Evolutionary conservation across 2,329 filamentous ascomycete genomes (phyloP).

Genomic region (Cercospora berteroae): DNA sequence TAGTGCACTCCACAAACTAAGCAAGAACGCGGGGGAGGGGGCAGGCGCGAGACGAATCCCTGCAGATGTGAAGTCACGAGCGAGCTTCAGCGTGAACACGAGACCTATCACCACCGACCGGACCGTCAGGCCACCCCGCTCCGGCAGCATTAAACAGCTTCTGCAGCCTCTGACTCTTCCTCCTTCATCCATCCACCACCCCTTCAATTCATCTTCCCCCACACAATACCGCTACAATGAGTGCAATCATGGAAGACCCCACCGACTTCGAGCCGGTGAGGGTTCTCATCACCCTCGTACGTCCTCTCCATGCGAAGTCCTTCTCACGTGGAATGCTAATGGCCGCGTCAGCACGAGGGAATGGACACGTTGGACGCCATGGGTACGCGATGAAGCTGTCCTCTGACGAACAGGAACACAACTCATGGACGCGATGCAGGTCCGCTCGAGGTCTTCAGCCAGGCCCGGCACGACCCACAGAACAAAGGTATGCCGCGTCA

Average conservation of each 20-base stretch:
- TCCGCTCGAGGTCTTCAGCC: constrained; percentile 57
- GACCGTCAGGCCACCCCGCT: constrained; percentile 1
- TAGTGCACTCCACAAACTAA: background rate
- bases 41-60: background rate
- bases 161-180: constrained; percentile 6
- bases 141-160: constrained; percentile 1
- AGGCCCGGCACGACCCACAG: constrained; percentile 54
- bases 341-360: constrained; percentile 46
- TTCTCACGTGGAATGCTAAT: background rate
- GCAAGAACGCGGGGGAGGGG: background rate
- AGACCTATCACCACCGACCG: constrained; percentile 3
- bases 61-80: background rate
- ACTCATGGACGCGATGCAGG: constrained; percentile 48
- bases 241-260: constrained; percentile 47
- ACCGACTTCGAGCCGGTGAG: constrained; percentile 51
- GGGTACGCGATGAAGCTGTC: constrained; percentile 37
- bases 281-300: constrained; percentile 54
- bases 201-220: constrained; percentile 1
- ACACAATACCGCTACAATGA: constrained; percentile 43
- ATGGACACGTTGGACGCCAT: constrained; percentile 42
- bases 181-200: background rate
- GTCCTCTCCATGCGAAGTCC: background rate
- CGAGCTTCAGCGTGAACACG: constrained; percentile 1
- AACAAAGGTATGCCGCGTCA: constrained; percentile 39
- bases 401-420: constrained; percentile 24